phyloP scores from a whole-genome alignment of 2,329 filamentous ascomycete genomes.

The Diaporthe sp. region DNA sequence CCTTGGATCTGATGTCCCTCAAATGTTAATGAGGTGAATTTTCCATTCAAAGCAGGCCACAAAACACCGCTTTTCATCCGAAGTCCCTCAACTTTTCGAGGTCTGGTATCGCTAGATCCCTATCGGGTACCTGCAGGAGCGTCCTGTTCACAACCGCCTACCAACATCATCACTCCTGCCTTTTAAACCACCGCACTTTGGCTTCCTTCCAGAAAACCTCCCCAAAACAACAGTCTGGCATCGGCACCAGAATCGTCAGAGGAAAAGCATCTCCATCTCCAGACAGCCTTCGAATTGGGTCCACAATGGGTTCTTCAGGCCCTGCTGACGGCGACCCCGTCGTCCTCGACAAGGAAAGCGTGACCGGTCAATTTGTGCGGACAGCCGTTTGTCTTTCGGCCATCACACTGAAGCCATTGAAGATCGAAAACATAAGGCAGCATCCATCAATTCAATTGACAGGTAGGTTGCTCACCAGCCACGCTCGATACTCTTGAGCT shows the following conservation, averaged over 20 bases:
- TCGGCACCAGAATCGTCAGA: too few relatives aligned
- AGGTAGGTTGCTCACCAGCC: conserved; percentile 31
- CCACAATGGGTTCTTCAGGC: conserved; percentile 25
- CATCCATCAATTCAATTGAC: conserved; percentile 55
- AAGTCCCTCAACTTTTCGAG: background rate
- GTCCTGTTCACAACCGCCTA: conserved; percentile 5
- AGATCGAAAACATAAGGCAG: conserved; percentile 66
- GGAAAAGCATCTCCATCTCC: too few relatives aligned
- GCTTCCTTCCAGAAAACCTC: background rate
- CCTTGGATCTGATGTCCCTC: background rate
- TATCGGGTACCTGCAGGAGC: conserved; percentile 21
- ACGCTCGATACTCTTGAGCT: background rate
- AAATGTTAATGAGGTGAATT: background rate
- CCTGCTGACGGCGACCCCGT: conserved; percentile 46
- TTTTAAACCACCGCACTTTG: background rate
- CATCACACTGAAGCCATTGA: conserved; percentile 65
- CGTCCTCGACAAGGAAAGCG: conserved; percentile 70
- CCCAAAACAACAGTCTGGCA: background rate
- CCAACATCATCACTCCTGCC: conserved; percentile 21
- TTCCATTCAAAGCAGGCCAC: too few relatives aligned
- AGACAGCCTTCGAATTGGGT: background rate
- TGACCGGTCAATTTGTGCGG: conserved; percentile 71
- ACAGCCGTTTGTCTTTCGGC: conserved; percentile 68
- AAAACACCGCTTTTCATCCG: too few relatives aligned
- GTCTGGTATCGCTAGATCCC: background rate